phyloP scores from a whole-genome alignment of 306 rosid species.

The Castanea mollissima region DNA sequence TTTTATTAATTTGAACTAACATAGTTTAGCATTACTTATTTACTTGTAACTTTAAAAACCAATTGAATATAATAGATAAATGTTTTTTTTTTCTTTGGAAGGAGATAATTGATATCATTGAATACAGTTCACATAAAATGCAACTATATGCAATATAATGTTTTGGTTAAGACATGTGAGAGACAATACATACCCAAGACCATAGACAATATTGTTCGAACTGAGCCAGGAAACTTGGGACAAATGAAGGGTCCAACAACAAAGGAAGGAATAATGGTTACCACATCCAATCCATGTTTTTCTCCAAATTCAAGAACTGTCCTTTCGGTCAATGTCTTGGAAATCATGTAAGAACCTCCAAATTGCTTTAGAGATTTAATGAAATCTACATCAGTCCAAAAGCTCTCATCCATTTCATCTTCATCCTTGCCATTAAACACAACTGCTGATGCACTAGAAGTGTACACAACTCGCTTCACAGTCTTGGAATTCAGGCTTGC shows the following conservation, averaged over 20 bases:
- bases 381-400: slow-evolving; percentile 46
- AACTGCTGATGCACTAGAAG: slow-evolving; percentile 51
- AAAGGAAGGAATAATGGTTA: slow-evolving; percentile 45
- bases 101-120: too few species aligned
- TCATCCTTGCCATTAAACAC: neutral
- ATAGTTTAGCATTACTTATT: too few species aligned
- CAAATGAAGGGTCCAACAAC: slow-evolving; percentile 68
- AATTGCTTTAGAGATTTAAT: slow-evolving; percentile 6
- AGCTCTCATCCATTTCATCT: slow-evolving; percentile 40
- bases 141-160: too few species aligned
- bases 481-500: slow-evolving; percentile 41
- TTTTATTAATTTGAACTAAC: too few species aligned
- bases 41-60: too few species aligned
- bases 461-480: slow-evolving; percentile 56
- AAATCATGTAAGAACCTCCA: slow-evolving; percentile 33
- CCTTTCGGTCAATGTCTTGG: slow-evolving; percentile 58
- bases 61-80: too few species aligned
- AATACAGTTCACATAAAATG: too few species aligned
- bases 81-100: too few species aligned
- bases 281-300: slow-evolving; percentile 50
- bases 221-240: slow-evolving; percentile 44
- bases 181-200: slow-evolving; percentile 34
- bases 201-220: slow-evolving; percentile 19
- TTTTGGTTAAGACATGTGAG: too few species aligned
- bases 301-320: slow-evolving; percentile 58